Percentiles rank a stretch among this genome's conserved stretches.
Conservation (phyloP, 1,139 yeast genomes). For the Sugiyamaella sp. region DNA sequence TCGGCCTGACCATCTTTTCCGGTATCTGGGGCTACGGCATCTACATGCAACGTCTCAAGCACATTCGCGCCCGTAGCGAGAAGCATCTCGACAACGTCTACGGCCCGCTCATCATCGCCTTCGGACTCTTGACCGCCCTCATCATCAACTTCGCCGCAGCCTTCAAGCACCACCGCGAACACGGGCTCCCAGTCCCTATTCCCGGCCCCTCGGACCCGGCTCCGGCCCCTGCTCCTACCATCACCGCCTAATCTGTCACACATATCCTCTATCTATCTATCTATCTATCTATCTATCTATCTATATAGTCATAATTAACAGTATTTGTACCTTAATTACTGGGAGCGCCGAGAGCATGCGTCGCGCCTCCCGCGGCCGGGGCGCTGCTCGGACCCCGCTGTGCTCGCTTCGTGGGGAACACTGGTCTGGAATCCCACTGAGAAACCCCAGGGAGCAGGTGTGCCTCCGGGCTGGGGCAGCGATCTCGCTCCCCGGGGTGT, state of each 20-base stretch:
- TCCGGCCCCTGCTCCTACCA: background rate
- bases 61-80: slow-evolving; percentile 81
- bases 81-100: slow-evolving; percentile 84
- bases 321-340: too few species aligned
- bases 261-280: background rate
- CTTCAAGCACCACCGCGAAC: slow-evolving; percentile 10
- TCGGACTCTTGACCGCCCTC: slow-evolving; percentile 68
- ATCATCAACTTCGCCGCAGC: slow-evolving; percentile 58
- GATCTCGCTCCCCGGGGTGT: too few species aligned
- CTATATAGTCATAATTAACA: background rate
- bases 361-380: background rate
- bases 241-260: background rate
- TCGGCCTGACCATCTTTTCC: slow-evolving; percentile 75
- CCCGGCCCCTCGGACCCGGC: background rate
- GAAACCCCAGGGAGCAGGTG: too few species aligned
- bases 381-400: background rate
- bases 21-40: slow-evolving; percentile 89
- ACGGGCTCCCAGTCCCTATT: background rate
- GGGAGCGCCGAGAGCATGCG: too few species aligned
- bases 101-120: slow-evolving; percentile 82
- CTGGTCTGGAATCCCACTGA: too few species aligned
- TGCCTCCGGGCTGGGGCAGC: too few species aligned
- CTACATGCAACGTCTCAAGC: slow-evolving; percentile 68
- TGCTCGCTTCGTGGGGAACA: background rate
- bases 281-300: background rate